Evolutionary conservation across 164 flowering plant species (phyloP).

Genomic region (Kingdonia uniflora): DNA sequence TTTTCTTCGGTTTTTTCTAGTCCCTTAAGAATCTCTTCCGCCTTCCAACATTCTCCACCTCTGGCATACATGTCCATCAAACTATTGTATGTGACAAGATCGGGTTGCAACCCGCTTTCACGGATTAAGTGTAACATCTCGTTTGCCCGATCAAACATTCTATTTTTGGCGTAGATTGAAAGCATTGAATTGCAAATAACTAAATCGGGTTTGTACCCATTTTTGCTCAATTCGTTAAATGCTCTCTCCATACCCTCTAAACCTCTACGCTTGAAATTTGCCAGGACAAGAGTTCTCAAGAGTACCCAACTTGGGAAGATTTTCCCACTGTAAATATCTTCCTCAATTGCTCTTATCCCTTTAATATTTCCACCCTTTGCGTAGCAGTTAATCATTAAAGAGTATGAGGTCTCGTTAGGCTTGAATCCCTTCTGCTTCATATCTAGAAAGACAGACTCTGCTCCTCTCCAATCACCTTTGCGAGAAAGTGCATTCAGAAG

Average conservation of each 20-base stretch:
- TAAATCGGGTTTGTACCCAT: slow-evolving; percentile 76
- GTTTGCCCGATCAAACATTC: slow-evolving; percentile 56
- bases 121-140: slow-evolving; percentile 49
- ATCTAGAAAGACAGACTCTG: slow-evolving; percentile 60
- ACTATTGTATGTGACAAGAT: slow-evolving; percentile 75
- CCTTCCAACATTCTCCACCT: slow-evolving; percentile 78
- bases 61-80: slow-evolving; percentile 94
- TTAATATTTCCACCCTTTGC: slow-evolving; percentile 55
- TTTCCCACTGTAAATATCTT: slow-evolving; percentile 49
- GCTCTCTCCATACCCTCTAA: slow-evolving; percentile 78
- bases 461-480: slow-evolving; percentile 69
- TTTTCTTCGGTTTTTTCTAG: slow-evolving; percentile 36
- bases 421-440: slow-evolving; percentile 73
- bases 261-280: slow-evolving; percentile 53
- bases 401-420: slow-evolving; percentile 72
- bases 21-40: slow-evolving; percentile 61
- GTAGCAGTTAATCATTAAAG: slow-evolving; percentile 67
- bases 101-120: slow-evolving; percentile 60
- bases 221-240: slow-evolving; percentile 35
- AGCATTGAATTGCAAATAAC: slow-evolving; percentile 79
- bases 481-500: slow-evolving; percentile 70
- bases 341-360: slow-evolving; percentile 54
- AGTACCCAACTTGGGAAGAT: slow-evolving; percentile 84
- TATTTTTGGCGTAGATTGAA: slow-evolving; percentile 63
- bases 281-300: slow-evolving; percentile 67